phyloP scores from a whole-genome alignment of 1,284 basidiomycete species.

The Xerocomus amazonicus region DNA sequence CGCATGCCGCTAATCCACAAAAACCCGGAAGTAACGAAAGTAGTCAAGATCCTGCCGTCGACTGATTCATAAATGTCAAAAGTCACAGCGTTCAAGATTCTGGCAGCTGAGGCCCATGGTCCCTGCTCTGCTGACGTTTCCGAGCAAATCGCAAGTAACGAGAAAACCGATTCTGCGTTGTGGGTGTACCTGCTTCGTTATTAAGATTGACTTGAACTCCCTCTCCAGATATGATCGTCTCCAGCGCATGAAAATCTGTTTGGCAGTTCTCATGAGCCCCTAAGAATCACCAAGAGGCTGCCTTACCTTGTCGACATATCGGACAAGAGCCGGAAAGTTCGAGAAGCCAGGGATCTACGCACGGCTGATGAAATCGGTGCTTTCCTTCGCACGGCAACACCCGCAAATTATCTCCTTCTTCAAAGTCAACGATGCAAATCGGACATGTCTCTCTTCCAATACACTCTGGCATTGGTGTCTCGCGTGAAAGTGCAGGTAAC shows the following conservation, averaged over 20 bases:
- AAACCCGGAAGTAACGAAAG: background rate
- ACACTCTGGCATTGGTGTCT: constrained; percentile 51
- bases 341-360: constrained; percentile 84
- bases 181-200: constrained; percentile 25
- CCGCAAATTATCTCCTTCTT: constrained; percentile 86
- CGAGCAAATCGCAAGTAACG: constrained; percentile 66
- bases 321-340: constrained; percentile 89
- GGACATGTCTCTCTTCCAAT: constrained; percentile 86
- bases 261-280: constrained; percentile 2
- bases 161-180: constrained; percentile 52
- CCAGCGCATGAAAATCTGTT: constrained; percentile 48
- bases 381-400: constrained; percentile 86
- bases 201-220: constrained; percentile 28
- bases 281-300: background rate
- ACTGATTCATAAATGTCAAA: too few species aligned
- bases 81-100: constrained; percentile 8
- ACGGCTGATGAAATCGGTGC: constrained; percentile 82
- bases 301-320: constrained; percentile 81
- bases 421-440: constrained; percentile 91
- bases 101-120: constrained; percentile 20
- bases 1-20: background rate
- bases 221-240: constrained; percentile 43
- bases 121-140: constrained; percentile 35
- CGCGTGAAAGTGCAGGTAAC: constrained; percentile 4
- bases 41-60: too few species aligned